Percentiles rank a stretch among this genome's conserved stretches.
phyloP scores from a whole-genome alignment of 768 basidiomycete species.

The Mycena galericulata region DNA sequence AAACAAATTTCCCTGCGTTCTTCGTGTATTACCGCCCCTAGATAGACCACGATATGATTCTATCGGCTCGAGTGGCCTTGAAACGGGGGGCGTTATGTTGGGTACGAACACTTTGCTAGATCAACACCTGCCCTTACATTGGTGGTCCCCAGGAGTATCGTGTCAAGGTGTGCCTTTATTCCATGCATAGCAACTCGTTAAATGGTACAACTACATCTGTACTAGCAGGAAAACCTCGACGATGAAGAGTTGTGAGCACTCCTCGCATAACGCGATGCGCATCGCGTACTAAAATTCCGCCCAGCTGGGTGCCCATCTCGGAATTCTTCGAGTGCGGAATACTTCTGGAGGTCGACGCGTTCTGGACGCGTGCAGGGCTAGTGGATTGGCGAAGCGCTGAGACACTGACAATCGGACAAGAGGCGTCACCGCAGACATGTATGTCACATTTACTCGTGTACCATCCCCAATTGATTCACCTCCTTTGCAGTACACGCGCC shows the following conservation, averaged over 20 bases:
- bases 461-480: background rate
- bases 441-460: slow-evolving; percentile 4
- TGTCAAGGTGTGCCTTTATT: slow-evolving; percentile 8
- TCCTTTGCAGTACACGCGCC: background rate
- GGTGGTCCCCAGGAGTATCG: slow-evolving; percentile 4
- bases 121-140: too few species aligned
- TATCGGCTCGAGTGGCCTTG: slow-evolving; percentile 4
- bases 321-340: slow-evolving; percentile 8
- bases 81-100: background rate
- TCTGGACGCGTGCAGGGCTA: slow-evolving; percentile 13
- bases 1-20: too few species aligned
- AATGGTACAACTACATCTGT: background rate
- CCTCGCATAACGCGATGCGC: slow-evolving; percentile 6
- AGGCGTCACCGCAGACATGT: slow-evolving; percentile 15
- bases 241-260: slow-evolving; percentile 8
- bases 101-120: slow-evolving; percentile 4
- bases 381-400: slow-evolving; percentile 10
- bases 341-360: slow-evolving; percentile 13
- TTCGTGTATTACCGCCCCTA: too few species aligned
- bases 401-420: slow-evolving; percentile 17
- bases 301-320: slow-evolving; percentile 13
- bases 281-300: slow-evolving; percentile 6
- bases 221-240: background rate
- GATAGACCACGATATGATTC: too few species aligned
- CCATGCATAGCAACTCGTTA: slow-evolving; percentile 5